phyloP scores from a whole-genome alignment of 768 basidiomycete genomes.

The Trametes villosa region DNA sequence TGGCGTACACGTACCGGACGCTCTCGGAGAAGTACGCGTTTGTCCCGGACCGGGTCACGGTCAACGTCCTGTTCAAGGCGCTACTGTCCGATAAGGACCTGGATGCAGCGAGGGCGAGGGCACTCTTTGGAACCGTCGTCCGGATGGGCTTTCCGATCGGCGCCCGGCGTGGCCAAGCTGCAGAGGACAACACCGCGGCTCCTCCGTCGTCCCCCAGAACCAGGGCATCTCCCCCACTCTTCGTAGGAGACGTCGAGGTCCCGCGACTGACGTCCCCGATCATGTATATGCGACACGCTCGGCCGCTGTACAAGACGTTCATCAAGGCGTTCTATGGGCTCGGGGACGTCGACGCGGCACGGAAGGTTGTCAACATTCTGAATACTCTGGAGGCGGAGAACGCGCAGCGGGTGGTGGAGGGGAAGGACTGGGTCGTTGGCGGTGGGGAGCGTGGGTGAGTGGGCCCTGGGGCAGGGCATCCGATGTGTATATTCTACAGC shows the following conservation, averaged over 20 bases:
- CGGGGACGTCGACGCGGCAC: slow-evolving; percentile 57
- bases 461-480: neutral
- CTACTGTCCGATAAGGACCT: slow-evolving; percentile 55
- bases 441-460: neutral
- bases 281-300: slow-evolving; percentile 61
- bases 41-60: slow-evolving; percentile 66
- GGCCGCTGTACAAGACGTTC: slow-evolving; percentile 75
- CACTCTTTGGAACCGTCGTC: slow-evolving; percentile 68
- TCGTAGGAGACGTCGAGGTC: slow-evolving; percentile 30
- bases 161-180: neutral
- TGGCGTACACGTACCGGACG: slow-evolving; percentile 43
- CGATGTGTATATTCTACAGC: neutral
- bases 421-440: neutral
- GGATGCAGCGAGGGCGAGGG: slow-evolving; percentile 47
- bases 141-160: slow-evolving; percentile 58
- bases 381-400: slow-evolving; percentile 34
- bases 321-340: slow-evolving; percentile 63
- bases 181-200: neutral
- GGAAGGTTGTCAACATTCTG: slow-evolving; percentile 57
- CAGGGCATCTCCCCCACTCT: neutral
- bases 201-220: slow-evolving; percentile 45
- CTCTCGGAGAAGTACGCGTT: slow-evolving; percentile 54
- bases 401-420: neutral
- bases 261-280: slow-evolving; percentile 47
- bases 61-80: slow-evolving; percentile 69